These are phyloP conservation scores for Pythium coloratum DNA, from an alignment of 352 stramenopile genomes.

Conservation along the genomic window DNA sequence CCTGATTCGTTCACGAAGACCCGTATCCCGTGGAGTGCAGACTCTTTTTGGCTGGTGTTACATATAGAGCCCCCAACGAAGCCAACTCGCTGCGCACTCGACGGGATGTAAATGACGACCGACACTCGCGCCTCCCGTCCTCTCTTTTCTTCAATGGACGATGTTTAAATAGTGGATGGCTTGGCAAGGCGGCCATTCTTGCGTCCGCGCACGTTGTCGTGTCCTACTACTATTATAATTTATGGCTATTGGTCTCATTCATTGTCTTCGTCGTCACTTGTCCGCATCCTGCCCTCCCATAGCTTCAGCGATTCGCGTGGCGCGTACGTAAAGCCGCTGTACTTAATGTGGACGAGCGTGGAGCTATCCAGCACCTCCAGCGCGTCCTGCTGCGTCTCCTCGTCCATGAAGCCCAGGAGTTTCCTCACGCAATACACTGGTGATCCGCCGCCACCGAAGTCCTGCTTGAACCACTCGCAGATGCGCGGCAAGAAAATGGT, in stretches of 20 bases:
- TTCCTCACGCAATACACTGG: conserved; percentile 70
- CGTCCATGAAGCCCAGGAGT: conserved; percentile 68
- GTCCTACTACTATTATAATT: background rate
- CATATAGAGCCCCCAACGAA: background rate
- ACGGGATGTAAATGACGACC: background rate
- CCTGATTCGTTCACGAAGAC: background rate
- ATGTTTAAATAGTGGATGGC: background rate
- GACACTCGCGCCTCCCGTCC: background rate
- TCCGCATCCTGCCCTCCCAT: background rate
- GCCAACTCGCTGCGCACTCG: background rate
- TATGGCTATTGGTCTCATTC: conserved; percentile 1
- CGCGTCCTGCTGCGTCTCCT: conserved; percentile 41
- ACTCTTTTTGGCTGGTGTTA: background rate
- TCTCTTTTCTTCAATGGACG: background rate
- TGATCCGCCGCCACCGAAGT: conserved; percentile 51
- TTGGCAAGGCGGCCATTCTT: background rate
- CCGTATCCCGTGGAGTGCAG: background rate
- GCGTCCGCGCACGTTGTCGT: background rate
- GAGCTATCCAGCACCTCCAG: conserved; percentile 47
- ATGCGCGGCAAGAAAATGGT: conserved; percentile 57
- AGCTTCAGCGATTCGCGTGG: conserved; percentile 27
- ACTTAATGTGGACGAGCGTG: conserved; percentile 54
- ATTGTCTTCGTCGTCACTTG: background rate
- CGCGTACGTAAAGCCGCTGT: conserved; percentile 53
- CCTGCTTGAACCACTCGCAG: conserved; percentile 74